phyloP scores from a whole-genome alignment of 2,329 filamentous ascomycete species.

The Achaetomium macrosporum region DNA sequence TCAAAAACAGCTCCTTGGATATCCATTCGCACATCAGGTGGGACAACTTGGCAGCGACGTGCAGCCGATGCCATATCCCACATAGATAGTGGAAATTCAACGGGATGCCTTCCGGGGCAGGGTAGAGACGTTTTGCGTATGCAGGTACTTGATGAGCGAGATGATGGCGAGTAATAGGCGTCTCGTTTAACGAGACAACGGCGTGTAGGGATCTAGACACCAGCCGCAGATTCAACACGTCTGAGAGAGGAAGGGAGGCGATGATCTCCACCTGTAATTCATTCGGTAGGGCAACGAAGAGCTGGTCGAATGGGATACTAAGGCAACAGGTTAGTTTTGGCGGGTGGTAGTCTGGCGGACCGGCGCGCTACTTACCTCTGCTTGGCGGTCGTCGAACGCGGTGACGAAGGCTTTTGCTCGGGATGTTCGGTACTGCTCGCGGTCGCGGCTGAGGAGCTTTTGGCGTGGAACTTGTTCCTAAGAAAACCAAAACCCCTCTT shows the following conservation, averaged over 20 bases:
- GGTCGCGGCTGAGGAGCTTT: conserved; percentile 4
- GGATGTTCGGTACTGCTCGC: conserved; percentile 22
- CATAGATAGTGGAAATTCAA: conserved; percentile 57
- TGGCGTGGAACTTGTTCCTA: conserved; percentile 31
- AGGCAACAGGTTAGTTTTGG: conserved; percentile 3
- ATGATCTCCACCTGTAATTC: conserved; percentile 61
- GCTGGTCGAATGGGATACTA: conserved; percentile 46
- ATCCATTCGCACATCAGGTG: conserved; percentile 59
- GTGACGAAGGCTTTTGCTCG: conserved; percentile 19
- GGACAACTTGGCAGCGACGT: conserved; percentile 58
- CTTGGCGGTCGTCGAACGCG: conserved; percentile 15
- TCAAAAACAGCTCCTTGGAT: conserved; percentile 59
- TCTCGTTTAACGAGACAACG: conserved; percentile 55
- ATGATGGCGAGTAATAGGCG: conserved; percentile 56
- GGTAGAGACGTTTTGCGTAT: conserved; percentile 56
- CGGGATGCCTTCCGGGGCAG: conserved; percentile 40
- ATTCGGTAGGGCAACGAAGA: conserved; percentile 54
- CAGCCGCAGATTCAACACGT: conserved; percentile 53
- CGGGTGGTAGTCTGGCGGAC: no score
- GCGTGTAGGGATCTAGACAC: conserved; percentile 55
- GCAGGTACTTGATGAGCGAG: conserved; percentile 53
- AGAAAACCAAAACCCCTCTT: conserved; percentile 37
- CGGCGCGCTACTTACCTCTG: conserved; percentile 30
- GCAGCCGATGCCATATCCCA: conserved; percentile 59
- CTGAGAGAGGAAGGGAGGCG: conserved; percentile 52